Evolutionary conservation across 2,329 filamentous ascomycete genomes (phyloP), one percentile per base, ranked within the genome.

Genomic region (Phyllosticta citribraziliensis): DNA sequence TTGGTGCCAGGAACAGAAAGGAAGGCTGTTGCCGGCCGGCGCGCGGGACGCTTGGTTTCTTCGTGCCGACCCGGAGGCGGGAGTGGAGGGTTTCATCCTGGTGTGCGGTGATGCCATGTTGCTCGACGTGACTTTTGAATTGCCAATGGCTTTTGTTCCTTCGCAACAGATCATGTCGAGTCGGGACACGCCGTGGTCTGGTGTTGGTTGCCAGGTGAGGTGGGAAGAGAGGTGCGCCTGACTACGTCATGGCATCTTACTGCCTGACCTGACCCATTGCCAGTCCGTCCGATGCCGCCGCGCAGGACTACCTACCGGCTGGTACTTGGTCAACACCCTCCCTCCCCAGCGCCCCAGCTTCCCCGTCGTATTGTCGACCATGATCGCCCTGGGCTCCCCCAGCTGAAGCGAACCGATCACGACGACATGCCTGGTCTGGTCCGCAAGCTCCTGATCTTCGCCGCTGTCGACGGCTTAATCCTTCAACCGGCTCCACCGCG

Each of bases 401-500:
- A 40, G 52, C 58, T 60, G 58, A 60, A 60, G 50, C 52, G 51
- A 55, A 55, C 27, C 58, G 58, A 52, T 27, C 52, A 60, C 24
- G 52, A 60, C 60, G 72, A 56, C 59, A 94, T 95, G 91, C 87
- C 90, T 61, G 82, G 83, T 66, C 78, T 96, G 63, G 85, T 88
- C 63, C 88, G 89, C 71, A 95, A 94, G 75, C 77, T 96, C 60
- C 72, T 91, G 65, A 84, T 96, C 66, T 87, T 87, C 74, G 90
- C 91, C 60, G 86, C 90, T 25, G 84, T 87, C 59, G 91, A 97
- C 70, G 91, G 91, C 62, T 80, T 97, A 58, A 79, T 96, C 65
- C 81, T 97, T 53, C 89, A 94, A 69, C 87, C 89, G 25, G 77
- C 88, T 30, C 80, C 83, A 19, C 70, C 78, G 66, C 72, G 84